Base-by-base conservation (phyloP, 2,329 filamentous ascomycete species). In the Lithohypha guttulata region DNA sequence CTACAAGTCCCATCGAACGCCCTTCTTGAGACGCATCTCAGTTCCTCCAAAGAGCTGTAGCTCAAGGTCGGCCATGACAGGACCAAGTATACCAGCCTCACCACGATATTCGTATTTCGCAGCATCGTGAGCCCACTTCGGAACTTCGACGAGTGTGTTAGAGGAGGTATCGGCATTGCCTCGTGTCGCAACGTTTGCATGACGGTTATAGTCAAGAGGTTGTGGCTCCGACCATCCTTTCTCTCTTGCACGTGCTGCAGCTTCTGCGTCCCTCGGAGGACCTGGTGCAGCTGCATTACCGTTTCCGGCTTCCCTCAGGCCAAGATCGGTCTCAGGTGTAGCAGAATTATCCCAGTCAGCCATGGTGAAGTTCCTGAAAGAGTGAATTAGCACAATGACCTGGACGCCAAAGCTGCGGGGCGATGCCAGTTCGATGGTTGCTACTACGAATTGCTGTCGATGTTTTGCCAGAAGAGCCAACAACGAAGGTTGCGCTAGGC, bases 61-160 rank as follows among this genome's bases (percentile, higher is more conserved):
- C 64, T 96, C 89, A 0, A 98, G 73, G 33, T 76, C 72, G 0
- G 71, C 65, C 38, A 79, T 72, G 34, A 66, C 67, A 0, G 86
- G 86, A 5, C 81, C 89, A 39, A 98, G 68, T 27, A 96, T 89
- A 2, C 89, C 91, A 50, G 72, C 83, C 2, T 93, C 84, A 8
- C 86, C 85, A 13, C 77, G 70, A 81, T 83, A 96, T 53, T 87
- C 75, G 51, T 96, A 96, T 29, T 81, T 68, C 0, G 56, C 62
- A n/a, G 76, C 79, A 39, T 73, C 72, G 25, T 65, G 64, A 36
- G 67, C 64, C 74, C 67, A 76, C 14, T 56, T 42, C 23, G 40
- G 34, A 15, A 42, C 34, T 9, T 41, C 42, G 15, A n/a, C 20
- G 6, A 11, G n/a, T 18, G n/a, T 11, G 14, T 3, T 30, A 26